phyloP scores from a whole-genome alignment of 1,139 yeast species.

The Arxiozyma heterogenica region DNA sequence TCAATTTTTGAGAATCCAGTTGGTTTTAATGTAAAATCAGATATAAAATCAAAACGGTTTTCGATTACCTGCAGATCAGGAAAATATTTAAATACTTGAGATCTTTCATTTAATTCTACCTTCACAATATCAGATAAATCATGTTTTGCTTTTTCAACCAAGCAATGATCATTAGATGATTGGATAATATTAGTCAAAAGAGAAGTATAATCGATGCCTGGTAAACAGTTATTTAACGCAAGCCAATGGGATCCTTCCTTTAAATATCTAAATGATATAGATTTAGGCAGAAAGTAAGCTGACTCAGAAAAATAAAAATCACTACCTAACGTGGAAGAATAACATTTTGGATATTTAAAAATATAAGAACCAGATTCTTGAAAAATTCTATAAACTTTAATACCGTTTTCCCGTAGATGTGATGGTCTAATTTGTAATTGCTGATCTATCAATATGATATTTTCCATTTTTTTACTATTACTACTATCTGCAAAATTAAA shows the following conservation, averaged over 20 bases:
- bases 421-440: constrained; percentile 39
- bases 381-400: constrained; percentile 37
- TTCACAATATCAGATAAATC: constrained; percentile 31
- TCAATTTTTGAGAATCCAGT: constrained; percentile 48
- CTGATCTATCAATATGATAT: constrained; percentile 4
- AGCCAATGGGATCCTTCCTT: constrained; percentile 46
- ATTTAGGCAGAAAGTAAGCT: constrained; percentile 46
- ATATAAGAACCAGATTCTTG: constrained; percentile 57
- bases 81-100: constrained; percentile 30
- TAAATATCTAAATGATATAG: constrained; percentile 45
- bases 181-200: constrained; percentile 42
- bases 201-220: constrained; percentile 40
- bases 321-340: constrained; percentile 41
- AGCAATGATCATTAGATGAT: constrained; percentile 33
- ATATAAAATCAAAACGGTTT: constrained; percentile 38
- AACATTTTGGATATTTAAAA: constrained; percentile 48
- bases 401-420: constrained; percentile 39
- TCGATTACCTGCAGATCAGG: constrained; percentile 25
- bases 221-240: constrained; percentile 40
- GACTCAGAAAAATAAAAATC: constrained; percentile 51
- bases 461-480: not conserved
- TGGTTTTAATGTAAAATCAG: constrained; percentile 44
- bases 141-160: constrained; percentile 25
- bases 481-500: not conserved
- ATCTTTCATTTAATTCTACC: constrained; percentile 38